Base-by-base conservation (phyloP, 345 rosid species). In the Populus tremula region DNA sequence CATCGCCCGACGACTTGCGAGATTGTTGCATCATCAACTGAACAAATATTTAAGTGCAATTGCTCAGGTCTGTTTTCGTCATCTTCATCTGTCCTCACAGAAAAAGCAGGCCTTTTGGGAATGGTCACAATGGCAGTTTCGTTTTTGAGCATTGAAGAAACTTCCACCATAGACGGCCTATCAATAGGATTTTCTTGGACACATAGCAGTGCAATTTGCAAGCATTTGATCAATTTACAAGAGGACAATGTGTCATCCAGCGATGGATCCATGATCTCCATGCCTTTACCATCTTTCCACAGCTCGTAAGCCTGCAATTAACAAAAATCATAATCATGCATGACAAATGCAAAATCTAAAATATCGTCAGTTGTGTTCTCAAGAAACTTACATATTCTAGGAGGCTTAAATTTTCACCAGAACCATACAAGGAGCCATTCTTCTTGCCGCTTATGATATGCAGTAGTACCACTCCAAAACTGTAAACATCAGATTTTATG, bases 381-480 rank as follows among this genome's bases (percentile, higher is more conserved):
- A 23, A 12, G 10, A 10, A 20, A 14, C 76, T 75, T 33, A 67
- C 77, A 35, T 80, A 53, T 70, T 76, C 77, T 9, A 54, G 47
- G 20, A 80, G 72, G 61, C 12, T 67, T 4, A 54, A 39, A 38
- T 56, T 69, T 43, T 68, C 71, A 35, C 38, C 1, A 2, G 65
- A n/a, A 39, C 90, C 89, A 36, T 83, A 83, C n/a, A 11, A 69
- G 21, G 25, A 67, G 23, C 45, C 35, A 45, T 63, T 87, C 53
- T 74, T 89, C 88, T 67, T 83, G 69, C 89, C 82, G 50, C 90
- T 81, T 29, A 87, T 78, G 65, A 87, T 86, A 65, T 89, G 90
- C 71, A 87, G 75, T 47, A 89, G 86, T 16, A 89, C 68, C 50
- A 89, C 85, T 72, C 92, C 90, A 6, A 87, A 89, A 74, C 90